Conservation (phyloP, 192 early-diverging fungal species). For the Coemansia nantahalensis region DNA sequence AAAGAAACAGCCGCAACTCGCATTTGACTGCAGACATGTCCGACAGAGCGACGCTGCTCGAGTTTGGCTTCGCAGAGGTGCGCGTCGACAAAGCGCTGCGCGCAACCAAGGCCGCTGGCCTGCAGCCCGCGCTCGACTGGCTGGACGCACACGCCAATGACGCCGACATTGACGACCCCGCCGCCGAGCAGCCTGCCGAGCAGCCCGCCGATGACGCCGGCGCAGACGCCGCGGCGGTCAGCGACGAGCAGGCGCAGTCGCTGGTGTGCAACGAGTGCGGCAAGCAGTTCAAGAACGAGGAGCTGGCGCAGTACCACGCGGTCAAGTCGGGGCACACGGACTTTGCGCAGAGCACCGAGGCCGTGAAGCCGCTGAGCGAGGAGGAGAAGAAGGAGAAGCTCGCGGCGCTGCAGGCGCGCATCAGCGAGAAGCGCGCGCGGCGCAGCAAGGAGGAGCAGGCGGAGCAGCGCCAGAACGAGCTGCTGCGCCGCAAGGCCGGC, state of each 20-base stretch:
- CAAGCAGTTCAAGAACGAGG: slow-evolving; percentile 58
- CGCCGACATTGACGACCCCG: slow-evolving; percentile 16
- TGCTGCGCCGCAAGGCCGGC: slow-evolving; percentile 57
- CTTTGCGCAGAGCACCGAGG: slow-evolving; percentile 64
- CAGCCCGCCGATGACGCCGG: slow-evolving; percentile 1
- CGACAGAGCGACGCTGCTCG: slow-evolving; percentile 37
- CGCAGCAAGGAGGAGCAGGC: slow-evolving; percentile 58
- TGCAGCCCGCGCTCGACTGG: slow-evolving; percentile 53
- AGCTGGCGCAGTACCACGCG: slow-evolving; percentile 63
- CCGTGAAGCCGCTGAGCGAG: slow-evolving; percentile 66
- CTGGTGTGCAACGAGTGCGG: slow-evolving; percentile 66
- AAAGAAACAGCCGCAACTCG: too few species aligned
- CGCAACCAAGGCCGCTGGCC: slow-evolving; percentile 37
- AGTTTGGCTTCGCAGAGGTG: slow-evolving; percentile 42
- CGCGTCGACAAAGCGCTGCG: slow-evolving; percentile 40
- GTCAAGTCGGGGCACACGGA: slow-evolving; percentile 63
- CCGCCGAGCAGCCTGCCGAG: neutral
- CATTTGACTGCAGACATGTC: too few species aligned
- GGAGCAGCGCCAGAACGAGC: slow-evolving; percentile 60
- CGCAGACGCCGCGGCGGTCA: neutral
- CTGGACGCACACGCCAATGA: slow-evolving; percentile 35
- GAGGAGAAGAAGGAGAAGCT: slow-evolving; percentile 72
- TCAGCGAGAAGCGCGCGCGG: slow-evolving; percentile 56
- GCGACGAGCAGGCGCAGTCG: slow-evolving; percentile 31
- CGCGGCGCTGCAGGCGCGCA: slow-evolving; percentile 56